A percentile compares a stretch with the other conserved stretches of the same genome.
These are phyloP conservation scores for Aspergillus sp. DNA, from an alignment of 2,329 filamentous ascomycete genomes.

Conservation along the genomic window DNA sequence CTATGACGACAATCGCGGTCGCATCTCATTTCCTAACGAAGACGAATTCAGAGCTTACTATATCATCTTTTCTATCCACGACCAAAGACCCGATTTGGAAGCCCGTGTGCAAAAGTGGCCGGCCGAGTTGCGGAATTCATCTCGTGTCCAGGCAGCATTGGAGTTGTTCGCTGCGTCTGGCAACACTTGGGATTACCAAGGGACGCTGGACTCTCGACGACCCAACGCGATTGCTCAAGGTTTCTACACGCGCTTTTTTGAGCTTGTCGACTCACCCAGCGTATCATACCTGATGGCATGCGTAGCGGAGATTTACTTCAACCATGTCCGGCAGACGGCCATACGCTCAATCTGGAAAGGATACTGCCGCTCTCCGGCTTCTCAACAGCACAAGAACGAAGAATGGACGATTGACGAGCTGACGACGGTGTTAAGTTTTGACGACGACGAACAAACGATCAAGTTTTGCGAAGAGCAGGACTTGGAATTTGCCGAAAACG, in stretches of 20 bases:
- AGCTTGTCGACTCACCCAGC: slow-evolving; percentile 44
- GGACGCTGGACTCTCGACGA: slow-evolving; percentile 42
- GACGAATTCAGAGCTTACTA: slow-evolving; percentile 58
- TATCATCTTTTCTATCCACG: slow-evolving; percentile 49
- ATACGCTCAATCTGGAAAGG: slow-evolving; percentile 49
- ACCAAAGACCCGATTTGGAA: slow-evolving; percentile 48
- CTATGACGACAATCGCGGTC: slow-evolving; percentile 48
- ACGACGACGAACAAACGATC: slow-evolving; percentile 46
- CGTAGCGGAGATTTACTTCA: slow-evolving; percentile 56
- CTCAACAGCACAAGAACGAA: slow-evolving; percentile 42
- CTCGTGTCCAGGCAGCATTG: slow-evolving; percentile 48
- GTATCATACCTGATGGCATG: slow-evolving; percentile 57
- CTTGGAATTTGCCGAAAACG: slow-evolving; percentile 42
- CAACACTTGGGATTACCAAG: slow-evolving; percentile 45
- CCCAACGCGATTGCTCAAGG: slow-evolving; percentile 49
- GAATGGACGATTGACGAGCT: slow-evolving; percentile 51
- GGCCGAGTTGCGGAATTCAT: slow-evolving; percentile 41
- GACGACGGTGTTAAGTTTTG: slow-evolving; percentile 47
- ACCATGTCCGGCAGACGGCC: slow-evolving; percentile 48
- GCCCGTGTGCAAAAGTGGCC: slow-evolving; percentile 52
- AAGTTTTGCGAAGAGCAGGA: slow-evolving; percentile 48
- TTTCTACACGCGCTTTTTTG: slow-evolving; percentile 53
- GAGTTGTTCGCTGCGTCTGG: slow-evolving; percentile 50
- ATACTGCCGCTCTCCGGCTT: slow-evolving; percentile 42
- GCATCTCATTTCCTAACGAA: slow-evolving; percentile 48